Base-by-base conservation (phyloP, 208 protist genomes). In the Acanthamoeba culbertsoni region DNA sequence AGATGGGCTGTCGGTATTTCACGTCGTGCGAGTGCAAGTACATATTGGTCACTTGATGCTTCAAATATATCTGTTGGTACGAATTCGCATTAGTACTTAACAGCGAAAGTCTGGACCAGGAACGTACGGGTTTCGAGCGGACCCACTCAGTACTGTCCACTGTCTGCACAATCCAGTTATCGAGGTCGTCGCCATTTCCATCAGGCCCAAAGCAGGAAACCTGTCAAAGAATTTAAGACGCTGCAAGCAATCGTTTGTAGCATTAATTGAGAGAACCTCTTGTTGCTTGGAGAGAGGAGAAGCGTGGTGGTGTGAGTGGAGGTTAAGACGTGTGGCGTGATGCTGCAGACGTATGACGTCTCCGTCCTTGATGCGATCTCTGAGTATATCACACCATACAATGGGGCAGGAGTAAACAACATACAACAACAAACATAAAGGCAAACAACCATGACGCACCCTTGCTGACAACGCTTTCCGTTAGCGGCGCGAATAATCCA, bases 191-290 rank as follows among this genome's bases (percentile, higher is more conserved):
- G 48, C 96, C 96, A 37, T 94, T 59, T 40, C 94, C 95, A 40
- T 97, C 88, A 2, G 96, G 88, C 23, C 96, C 96, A 77, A 95
- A 97, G 84, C 93, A 95, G 40, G 86, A 94, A 20, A 97, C 96
- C 73, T 97, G 84, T 23, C 93, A 31, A 1, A n/a, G 35, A 0
- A 23, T 77, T 31, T 82, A 10, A 53, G 43, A 18, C 65, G 37
- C 65, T 37, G 28, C 18, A 7, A 4, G 59, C 4, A 1, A 26
- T 68, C n/a, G 59, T 68, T 18, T 55, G 18, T 6, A 37, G 7
- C 23, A 63, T 28, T 14, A 63, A 28, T 5, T 33, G 12, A n/a
- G 31, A 28, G 55, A 63, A 95, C 94, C 94, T 95, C 95, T 42
- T 96, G 95, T 59, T 96, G 89, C 53, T 89, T 91, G 40, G 95